Base-by-base conservation (phyloP, 164 flowering plant species). In the Cinnamomum chago region DNA sequence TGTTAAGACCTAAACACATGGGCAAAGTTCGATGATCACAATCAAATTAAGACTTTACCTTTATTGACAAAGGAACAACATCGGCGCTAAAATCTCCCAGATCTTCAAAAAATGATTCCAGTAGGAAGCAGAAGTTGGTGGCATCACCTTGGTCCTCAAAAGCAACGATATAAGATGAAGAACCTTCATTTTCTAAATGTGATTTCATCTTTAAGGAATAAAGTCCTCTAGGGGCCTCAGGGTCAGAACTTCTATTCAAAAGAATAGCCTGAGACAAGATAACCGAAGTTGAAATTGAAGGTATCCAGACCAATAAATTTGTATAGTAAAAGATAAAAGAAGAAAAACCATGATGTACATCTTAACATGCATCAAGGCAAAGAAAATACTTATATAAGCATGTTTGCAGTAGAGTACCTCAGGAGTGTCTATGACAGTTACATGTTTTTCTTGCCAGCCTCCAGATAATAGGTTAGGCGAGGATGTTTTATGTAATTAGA, bases 111-210 rank as follows among this genome's bases (percentile, higher is more conserved):
- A 80, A 88, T 3, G 90, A 82, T 71, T 93, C 92, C 83, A 93
- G 83, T 70, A 92, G 83, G 76, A 80, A 85, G 78, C 94, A 87
- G 83, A 95, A 93, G 79, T 95, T 91, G 58, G 74, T 83, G 50
- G 97, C 99, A 83, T 93, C 99, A 70, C 71, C 82, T 18, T 77
- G 92, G 75, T 93, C 94, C 81, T 91, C 94, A 82, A 95, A 95
- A 65, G 89, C 88, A 84, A 95, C 83, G 24, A 79, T 80, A 75
- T 85, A 88, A 28, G 47, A 40, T 40, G 67, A 52, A 51, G 70
- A 75, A 15, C 67, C 58, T 52, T 75, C 78, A 27, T 79, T 80
- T 30, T 68, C 62, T 17, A 72, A 55, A 50, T 68, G 23, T 58
- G 83, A 80, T 73, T 67, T 25, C 71, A 55, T 76, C 76, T 86